Evolutionary conservation across 2,329 filamentous ascomycete genomes (phyloP).

Genomic region (Colletotrichum magnum): DNA sequence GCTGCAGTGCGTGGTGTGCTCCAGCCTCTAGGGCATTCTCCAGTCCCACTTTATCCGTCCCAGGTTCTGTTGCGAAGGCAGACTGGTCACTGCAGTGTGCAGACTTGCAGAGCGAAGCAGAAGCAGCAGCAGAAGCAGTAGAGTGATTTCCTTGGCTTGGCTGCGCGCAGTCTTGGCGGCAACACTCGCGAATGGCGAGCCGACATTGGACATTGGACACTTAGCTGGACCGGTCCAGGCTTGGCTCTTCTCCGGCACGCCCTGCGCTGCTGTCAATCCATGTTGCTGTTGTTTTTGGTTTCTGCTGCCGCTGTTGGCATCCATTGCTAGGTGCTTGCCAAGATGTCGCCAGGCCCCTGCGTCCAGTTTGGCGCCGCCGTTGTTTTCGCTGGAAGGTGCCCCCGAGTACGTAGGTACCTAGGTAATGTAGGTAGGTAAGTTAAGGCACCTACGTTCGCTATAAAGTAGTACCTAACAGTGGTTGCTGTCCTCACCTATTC

Average conservation of each 20-base stretch:
- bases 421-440: too few relatives aligned
- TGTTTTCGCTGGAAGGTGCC: too few relatives aligned
- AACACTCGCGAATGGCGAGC: constrained; percentile 22
- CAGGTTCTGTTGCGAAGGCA: constrained; percentile 5
- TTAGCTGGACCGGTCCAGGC: constrained; percentile 13
- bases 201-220: constrained; percentile 18
- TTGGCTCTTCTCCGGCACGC: constrained; percentile 22
- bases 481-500: too few relatives aligned
- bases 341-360: too few relatives aligned
- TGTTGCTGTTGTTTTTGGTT: background rate
- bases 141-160: constrained; percentile 38
- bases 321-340: too few relatives aligned
- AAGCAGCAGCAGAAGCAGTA: background rate
- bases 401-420: too few relatives aligned
- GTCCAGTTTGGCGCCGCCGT: too few relatives aligned
- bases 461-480: too few relatives aligned
- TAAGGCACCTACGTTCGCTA: too few relatives aligned
- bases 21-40: constrained; percentile 15
- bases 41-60: constrained; percentile 20
- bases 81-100: constrained; percentile 4
- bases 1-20: too few relatives aligned
- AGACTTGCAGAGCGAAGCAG: constrained; percentile 15
- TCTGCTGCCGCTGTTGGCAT: background rate
- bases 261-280: background rate
- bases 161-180: constrained; percentile 37